Percentiles rank a stretch among this genome's conserved stretches.
Evolutionary conservation across 2,329 filamentous ascomycete genomes (phyloP).

Genomic region (Fusarium albosuccineum): DNA sequence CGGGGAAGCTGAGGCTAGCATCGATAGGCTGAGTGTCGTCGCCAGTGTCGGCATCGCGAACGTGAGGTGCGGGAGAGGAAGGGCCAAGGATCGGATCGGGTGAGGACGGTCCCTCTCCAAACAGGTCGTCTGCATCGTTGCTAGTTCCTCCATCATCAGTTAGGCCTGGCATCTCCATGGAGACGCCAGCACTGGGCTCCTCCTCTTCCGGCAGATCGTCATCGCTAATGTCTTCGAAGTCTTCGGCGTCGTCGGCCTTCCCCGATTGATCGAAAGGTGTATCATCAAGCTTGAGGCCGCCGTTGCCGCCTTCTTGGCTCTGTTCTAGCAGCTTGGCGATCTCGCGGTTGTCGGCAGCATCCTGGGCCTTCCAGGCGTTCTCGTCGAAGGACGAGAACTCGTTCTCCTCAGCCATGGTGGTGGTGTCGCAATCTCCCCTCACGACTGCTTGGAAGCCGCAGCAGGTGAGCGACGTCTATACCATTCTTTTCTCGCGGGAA

Average conservation of each 20-base stretch:
- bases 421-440: slow-evolving; percentile 40
- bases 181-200: slow-evolving; percentile 59
- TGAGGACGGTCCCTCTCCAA: slow-evolving; percentile 72
- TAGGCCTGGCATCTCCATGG: slow-evolving; percentile 64
- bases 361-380: slow-evolving; percentile 56
- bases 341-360: slow-evolving; percentile 63
- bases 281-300: slow-evolving; percentile 59
- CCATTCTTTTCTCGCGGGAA: slow-evolving; percentile 42
- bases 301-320: slow-evolving; percentile 54
- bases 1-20: slow-evolving; percentile 52
- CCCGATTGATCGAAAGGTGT: slow-evolving; percentile 72
- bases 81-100: slow-evolving; percentile 59
- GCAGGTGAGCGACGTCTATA: slow-evolving; percentile 37
- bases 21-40: slow-evolving; percentile 52
- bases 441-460: slow-evolving; percentile 43
- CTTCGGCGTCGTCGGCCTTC: slow-evolving; percentile 92
- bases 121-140: slow-evolving; percentile 75
- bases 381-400: slow-evolving; percentile 54
- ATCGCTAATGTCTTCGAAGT: slow-evolving; percentile 92
- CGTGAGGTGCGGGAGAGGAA: slow-evolving; percentile 60
- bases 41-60: slow-evolving; percentile 55
- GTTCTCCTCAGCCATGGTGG: slow-evolving; percentile 51
- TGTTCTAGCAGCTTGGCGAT: slow-evolving; percentile 61
- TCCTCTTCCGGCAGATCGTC: slow-evolving; percentile 91
- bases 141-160: slow-evolving; percentile 72